Evolutionary conservation across 2,329 filamentous ascomycete genomes (phyloP).

Genomic region (Diplodia sapinea): DNA sequence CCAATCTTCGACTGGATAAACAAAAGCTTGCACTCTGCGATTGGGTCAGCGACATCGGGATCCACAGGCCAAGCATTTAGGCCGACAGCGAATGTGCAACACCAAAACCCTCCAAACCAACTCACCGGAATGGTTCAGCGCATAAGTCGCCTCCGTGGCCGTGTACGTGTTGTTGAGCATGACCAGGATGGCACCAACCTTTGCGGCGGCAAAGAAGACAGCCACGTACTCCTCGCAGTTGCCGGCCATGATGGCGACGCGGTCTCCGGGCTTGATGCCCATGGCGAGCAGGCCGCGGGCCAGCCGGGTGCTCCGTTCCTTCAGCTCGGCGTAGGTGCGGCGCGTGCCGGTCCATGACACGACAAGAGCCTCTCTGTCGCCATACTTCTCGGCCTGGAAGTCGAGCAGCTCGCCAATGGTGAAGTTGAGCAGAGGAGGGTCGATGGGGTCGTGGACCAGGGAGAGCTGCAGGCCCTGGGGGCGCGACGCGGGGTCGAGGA

Average conservation of each 20-base stretch:
- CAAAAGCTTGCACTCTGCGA: slow-evolving; percentile 69
- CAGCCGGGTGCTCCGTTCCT: slow-evolving; percentile 48
- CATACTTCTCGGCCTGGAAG: slow-evolving; percentile 70
- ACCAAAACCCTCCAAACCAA: not conserved
- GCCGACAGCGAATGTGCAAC: not conserved
- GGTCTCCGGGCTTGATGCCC: slow-evolving; percentile 71
- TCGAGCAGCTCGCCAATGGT: slow-evolving; percentile 76
- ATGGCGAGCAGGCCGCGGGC: slow-evolving; percentile 63
- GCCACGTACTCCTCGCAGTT: slow-evolving; percentile 65
- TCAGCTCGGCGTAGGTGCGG: slow-evolving; percentile 65
- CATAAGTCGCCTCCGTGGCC: slow-evolving; percentile 72
- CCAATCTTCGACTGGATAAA: slow-evolving; percentile 76
- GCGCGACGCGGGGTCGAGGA: slow-evolving; percentile 22
- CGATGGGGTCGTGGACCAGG: slow-evolving; percentile 69
- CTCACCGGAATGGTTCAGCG: slow-evolving; percentile 71
- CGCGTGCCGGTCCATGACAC: slow-evolving; percentile 77
- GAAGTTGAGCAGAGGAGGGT: slow-evolving; percentile 72
- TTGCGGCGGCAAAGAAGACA: slow-evolving; percentile 73
- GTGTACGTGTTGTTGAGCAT: slow-evolving; percentile 86
- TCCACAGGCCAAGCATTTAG: not conserved
- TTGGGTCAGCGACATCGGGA: slow-evolving; percentile 28
- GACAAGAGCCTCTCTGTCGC: slow-evolving; percentile 61
- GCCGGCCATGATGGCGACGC: slow-evolving; percentile 75
- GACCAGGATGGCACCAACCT: slow-evolving; percentile 61
- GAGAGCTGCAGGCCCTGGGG: slow-evolving; percentile 45